Evolutionary conservation across 371 early-diverging fungal species (phyloP), one percentile per base, ranked within the genome.

Genomic region (Mortierella sp.): DNA sequence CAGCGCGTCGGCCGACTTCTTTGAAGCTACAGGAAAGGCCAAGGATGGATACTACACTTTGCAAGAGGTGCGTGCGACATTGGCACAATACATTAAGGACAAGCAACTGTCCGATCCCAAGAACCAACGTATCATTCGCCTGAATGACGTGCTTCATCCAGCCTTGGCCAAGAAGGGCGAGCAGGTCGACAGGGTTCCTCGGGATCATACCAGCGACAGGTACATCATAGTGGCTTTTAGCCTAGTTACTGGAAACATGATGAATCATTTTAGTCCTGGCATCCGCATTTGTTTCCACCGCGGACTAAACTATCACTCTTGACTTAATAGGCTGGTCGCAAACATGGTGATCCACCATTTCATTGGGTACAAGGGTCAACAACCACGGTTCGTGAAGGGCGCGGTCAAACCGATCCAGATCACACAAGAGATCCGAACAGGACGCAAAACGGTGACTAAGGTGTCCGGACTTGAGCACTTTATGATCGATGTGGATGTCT

Each of bases 401-500:
- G 83, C 72, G 9, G 90, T 92, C 11, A 92, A 91, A 44, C 91
- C 94, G 5, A 84, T 95, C 45, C 84, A 89, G 65, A 89, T 96
- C 38, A 86, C 87, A 1, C 91, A 94, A 73, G 94, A 95, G 80
- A 86, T 90, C 13, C 89, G 95, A 44, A 92, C 91, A 63, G 94
- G 94, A 28, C 89, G 93, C 55, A 94, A 94, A 84, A 91, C 91
- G 10, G 91, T 94, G 24, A 95, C 95, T 21, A 89, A 89, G 71
- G 87, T 96, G 19, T 89, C 90, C 10, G 94, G 94, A 7, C 76
- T 95, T 7, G 95, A 96, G 87, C 82, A 88, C 3, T 96, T 90
- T 80, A 85, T 89, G 11, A 86, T 94, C 28, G 92, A 94, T 76
- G 90, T 94, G 11, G 94, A 92, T 10, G 90, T 90, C 7, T 80